These are phyloP conservation scores for Citrullus colocynthis DNA, from an alignment of 306 rosid species.

Conservation along the genomic window DNA sequence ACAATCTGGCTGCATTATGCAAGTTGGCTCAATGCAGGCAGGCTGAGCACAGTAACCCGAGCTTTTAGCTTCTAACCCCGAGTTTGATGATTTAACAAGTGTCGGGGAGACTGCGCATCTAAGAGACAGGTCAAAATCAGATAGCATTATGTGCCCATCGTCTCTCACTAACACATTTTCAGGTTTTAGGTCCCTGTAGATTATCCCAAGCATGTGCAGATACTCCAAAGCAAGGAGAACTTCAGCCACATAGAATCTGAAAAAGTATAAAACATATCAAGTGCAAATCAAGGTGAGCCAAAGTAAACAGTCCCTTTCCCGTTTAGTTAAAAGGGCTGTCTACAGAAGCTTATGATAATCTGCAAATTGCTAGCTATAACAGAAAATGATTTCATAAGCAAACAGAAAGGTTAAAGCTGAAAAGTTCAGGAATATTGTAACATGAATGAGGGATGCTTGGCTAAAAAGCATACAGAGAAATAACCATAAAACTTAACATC, in stretches of 20 bases:
- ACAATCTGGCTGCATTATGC: conserved; percentile 78
- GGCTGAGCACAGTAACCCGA: conserved; percentile 76
- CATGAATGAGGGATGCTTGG: not conserved
- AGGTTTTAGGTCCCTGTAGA: conserved; percentile 92
- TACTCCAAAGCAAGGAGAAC: conserved; percentile 97
- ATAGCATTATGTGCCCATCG: conserved; percentile 95
- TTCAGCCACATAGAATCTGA: conserved; percentile 96
- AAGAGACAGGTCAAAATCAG: conserved; percentile 92
- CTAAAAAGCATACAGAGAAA: not conserved
- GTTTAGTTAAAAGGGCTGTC: not conserved
- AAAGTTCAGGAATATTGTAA: not conserved
- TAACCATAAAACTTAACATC: not conserved
- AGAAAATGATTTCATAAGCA: not conserved
- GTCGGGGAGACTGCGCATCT: conserved; percentile 86
- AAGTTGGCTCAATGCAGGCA: conserved; percentile 66
- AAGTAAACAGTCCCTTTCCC: not conserved
- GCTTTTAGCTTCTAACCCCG: conserved; percentile 39
- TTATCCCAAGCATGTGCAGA: conserved; percentile 94
- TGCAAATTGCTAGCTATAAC: not conserved
- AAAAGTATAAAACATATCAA: not conserved
- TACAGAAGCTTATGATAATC: not conserved
- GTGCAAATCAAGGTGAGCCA: not conserved
- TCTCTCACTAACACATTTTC: conserved; percentile 92
- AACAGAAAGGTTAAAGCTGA: not conserved
- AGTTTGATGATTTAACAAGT: conserved; percentile 47